A percentile compares a stretch with the other conserved stretches of the same genome.
These are phyloP conservation scores for Cryptococcus sp. DNA, from an alignment of 1,284 basidiomycete species.

Conservation along the genomic window DNA sequence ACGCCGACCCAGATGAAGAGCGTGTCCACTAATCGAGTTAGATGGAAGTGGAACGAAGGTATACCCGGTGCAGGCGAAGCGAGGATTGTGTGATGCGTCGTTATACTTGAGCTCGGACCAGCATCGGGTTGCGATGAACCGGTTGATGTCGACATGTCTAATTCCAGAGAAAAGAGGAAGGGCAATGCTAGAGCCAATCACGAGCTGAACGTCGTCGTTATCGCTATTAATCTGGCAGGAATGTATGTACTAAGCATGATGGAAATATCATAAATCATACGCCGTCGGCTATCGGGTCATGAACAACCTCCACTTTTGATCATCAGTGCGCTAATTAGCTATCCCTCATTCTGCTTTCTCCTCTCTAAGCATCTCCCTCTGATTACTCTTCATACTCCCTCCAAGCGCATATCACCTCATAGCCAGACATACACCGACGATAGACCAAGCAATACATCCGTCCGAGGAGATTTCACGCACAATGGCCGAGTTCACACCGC, in stretches of 20 bases:
- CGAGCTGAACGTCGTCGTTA: neutral
- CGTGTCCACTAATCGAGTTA: conserved; percentile 68
- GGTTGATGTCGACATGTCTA: no score
- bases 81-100: conserved; percentile 34
- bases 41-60: conserved; percentile 67
- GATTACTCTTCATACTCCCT: neutral
- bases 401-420: neutral
- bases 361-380: neutral
- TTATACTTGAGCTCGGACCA: conserved; percentile 16
- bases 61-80: conserved; percentile 39
- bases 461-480: neutral
- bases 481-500: conserved; percentile 32
- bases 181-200: no score
- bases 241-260: no score
- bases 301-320: conserved; percentile 3
- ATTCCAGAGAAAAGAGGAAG: no score
- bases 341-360: neutral
- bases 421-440: neutral
- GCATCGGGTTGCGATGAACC: neutral
- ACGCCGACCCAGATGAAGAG: conserved; percentile 80
- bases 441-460: no score
- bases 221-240: neutral
- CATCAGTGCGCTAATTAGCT: neutral
- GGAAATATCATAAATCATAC: neutral
- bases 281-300: neutral